These are phyloP conservation scores for Cryphonectria parasitica DNA, from an alignment of 2,329 filamentous ascomycete genomes.

Conservation along the genomic window DNA sequence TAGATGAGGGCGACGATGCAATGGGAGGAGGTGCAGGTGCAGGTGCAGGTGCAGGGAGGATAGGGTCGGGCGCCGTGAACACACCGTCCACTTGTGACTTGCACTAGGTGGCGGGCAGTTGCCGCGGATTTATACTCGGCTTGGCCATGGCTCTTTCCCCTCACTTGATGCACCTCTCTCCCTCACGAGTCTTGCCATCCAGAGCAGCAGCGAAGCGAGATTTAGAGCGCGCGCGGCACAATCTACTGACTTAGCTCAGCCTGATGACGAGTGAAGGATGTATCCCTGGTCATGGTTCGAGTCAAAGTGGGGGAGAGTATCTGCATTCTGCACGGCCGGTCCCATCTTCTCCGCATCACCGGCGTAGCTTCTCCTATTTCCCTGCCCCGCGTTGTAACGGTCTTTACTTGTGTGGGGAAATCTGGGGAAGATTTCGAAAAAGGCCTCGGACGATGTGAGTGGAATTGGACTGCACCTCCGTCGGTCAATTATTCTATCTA, in stretches of 20 bases:
- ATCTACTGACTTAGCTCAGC: neutral
- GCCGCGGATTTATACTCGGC: neutral
- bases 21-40: neutral
- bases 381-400: neutral
- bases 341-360: neutral
- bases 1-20: neutral
- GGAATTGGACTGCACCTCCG: neutral
- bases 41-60: neutral
- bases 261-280: neutral
- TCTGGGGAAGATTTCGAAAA: neutral
- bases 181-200: neutral
- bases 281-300: neutral
- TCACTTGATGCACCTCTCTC: constrained; percentile 4
- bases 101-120: neutral
- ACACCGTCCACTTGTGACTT: neutral
- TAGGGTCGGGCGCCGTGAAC: neutral
- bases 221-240: neutral
- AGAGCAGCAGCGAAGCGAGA: neutral
- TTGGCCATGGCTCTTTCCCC: neutral
- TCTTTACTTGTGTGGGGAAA: neutral
- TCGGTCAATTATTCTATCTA: neutral
- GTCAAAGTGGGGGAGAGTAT: neutral
- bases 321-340: neutral
- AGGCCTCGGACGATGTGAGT: neutral
- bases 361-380: neutral